Evolutionary conservation across 2,329 filamentous ascomycete species (phyloP).

Genomic region (Pseudogymnoascus sp.): DNA sequence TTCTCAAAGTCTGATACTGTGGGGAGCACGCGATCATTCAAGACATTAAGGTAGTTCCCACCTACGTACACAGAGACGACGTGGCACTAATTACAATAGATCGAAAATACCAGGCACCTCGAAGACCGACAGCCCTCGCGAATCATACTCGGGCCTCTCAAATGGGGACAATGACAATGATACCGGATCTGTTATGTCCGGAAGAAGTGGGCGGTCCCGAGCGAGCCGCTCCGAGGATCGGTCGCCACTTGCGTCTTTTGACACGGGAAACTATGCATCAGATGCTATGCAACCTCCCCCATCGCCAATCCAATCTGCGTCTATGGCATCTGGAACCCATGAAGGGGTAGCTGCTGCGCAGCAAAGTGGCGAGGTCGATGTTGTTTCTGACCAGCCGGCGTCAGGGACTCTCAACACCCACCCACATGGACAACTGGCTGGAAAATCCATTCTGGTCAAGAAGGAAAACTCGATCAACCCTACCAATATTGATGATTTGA

Average conservation of each 20-base stretch:
- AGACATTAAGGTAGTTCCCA: slow-evolving; percentile 49
- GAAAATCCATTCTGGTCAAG: slow-evolving; percentile 83
- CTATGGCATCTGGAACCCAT: slow-evolving; percentile 65
- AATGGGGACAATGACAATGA: slow-evolving; percentile 56
- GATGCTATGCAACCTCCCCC: slow-evolving; percentile 60
- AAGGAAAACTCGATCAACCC: slow-evolving; percentile 57
- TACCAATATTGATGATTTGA: slow-evolving; percentile 26
- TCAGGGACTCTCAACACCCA: slow-evolving; percentile 55
- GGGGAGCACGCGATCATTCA: slow-evolving; percentile 81
- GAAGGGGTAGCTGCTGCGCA: slow-evolving; percentile 70
- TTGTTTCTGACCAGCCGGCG: slow-evolving; percentile 86
- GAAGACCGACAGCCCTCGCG: slow-evolving; percentile 73
- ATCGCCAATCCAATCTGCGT: slow-evolving; percentile 77
- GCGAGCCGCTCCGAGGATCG: slow-evolving; percentile 40
- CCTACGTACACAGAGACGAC: background rate
- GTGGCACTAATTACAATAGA: slow-evolving; percentile 28
- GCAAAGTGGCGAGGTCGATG: slow-evolving; percentile 82
- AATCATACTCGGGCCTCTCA: slow-evolving; percentile 57
- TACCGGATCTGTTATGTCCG: slow-evolving; percentile 66
- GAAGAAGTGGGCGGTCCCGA: slow-evolving; percentile 51
- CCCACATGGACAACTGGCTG: slow-evolving; percentile 60
- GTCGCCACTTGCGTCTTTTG: slow-evolving; percentile 25
- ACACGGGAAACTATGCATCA: slow-evolving; percentile 41
- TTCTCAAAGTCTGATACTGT: slow-evolving; percentile 90
- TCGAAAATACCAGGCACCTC: slow-evolving; percentile 76